These are phyloP conservation scores for Stemphylium lycopersici DNA, from an alignment of 2,329 filamentous ascomycete genomes.

Conservation along the genomic window DNA sequence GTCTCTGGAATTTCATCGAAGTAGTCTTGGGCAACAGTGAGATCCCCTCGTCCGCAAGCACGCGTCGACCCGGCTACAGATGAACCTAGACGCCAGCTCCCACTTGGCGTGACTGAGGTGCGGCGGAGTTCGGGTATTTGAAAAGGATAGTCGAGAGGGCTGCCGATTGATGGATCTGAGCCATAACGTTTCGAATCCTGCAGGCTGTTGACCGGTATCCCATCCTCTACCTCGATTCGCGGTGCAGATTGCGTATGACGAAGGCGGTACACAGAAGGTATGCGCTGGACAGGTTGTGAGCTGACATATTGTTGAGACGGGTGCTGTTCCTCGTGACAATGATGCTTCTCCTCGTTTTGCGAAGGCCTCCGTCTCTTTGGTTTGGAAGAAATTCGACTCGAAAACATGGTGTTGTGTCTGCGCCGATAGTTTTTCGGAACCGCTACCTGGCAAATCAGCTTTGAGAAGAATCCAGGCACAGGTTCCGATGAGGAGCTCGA, in stretches of 20 bases:
- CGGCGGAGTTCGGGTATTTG: constrained; percentile 11
- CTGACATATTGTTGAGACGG: not conserved
- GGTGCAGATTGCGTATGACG: constrained; percentile 15
- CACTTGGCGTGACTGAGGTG: constrained; percentile 5
- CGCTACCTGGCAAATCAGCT: constrained; percentile 20
- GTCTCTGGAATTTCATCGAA: constrained; percentile 5
- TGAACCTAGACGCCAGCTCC: not conserved
- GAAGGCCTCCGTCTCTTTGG: not conserved
- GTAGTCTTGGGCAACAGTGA: constrained; percentile 4
- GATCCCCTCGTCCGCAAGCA: constrained; percentile 12
- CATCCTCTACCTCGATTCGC: constrained; percentile 4
- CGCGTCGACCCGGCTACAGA: not conserved
- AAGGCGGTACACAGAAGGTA: constrained; percentile 16
- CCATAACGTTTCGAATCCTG: constrained; percentile 3
- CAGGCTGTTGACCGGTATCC: not conserved
- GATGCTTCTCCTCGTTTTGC: not conserved
- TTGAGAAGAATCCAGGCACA: constrained; percentile 14
- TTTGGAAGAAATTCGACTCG: not conserved
- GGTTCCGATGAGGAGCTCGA: constrained; percentile 8
- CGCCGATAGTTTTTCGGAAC: constrained; percentile 8
- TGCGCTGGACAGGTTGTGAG: constrained; percentile 10
- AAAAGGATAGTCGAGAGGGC: constrained; percentile 10
- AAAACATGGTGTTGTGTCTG: constrained; percentile 10
- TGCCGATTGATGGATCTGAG: constrained; percentile 22
- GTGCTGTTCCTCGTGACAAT: not conserved